Evolutionary conservation across 2,329 filamentous ascomycete species (phyloP).

Genomic region (Drechslerella coelobrocha): DNA sequence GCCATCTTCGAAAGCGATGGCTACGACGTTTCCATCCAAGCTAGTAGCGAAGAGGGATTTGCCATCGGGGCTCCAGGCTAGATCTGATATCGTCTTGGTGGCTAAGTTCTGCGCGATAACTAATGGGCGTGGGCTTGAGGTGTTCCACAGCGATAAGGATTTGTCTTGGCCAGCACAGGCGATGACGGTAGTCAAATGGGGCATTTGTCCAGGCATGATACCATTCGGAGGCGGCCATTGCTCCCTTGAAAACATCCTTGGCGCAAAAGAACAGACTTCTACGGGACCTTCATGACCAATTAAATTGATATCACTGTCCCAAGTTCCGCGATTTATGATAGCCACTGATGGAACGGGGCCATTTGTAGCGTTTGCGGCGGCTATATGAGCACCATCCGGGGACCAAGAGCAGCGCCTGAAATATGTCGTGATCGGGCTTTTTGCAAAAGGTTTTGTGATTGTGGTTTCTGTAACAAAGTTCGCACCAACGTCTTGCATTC

Average conservation of each 20-base stretch:
- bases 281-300: conserved; percentile 97
- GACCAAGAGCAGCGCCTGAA: conserved; percentile 97
- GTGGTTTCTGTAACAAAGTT: conserved; percentile 96
- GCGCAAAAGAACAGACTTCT: conserved; percentile 96
- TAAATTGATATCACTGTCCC: conserved; percentile 96
- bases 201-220: conserved; percentile 59
- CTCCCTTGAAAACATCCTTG: conserved; percentile 79
- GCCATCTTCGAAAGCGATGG: conserved; percentile 79
- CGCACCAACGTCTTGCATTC: conserved; percentile 91
- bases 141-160: conserved; percentile 96
- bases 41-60: conserved; percentile 84
- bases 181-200: conserved; percentile 78
- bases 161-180: conserved; percentile 97
- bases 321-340: conserved; percentile 87
- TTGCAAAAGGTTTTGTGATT: conserved; percentile 83
- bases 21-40: conserved; percentile 85
- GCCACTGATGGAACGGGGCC: conserved; percentile 96
- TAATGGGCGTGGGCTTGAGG: conserved; percentile 87
- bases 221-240: conserved; percentile 62
- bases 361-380: conserved; percentile 94
- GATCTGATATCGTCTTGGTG: conserved; percentile 88
- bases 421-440: conserved; percentile 93
- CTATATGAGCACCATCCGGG: conserved; percentile 94
- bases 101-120: conserved; percentile 88
- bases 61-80: conserved; percentile 92